Evolutionary conservation across 768 basidiomycete genomes (phyloP).

Genomic region (Cystobasidium onofrii): DNA sequence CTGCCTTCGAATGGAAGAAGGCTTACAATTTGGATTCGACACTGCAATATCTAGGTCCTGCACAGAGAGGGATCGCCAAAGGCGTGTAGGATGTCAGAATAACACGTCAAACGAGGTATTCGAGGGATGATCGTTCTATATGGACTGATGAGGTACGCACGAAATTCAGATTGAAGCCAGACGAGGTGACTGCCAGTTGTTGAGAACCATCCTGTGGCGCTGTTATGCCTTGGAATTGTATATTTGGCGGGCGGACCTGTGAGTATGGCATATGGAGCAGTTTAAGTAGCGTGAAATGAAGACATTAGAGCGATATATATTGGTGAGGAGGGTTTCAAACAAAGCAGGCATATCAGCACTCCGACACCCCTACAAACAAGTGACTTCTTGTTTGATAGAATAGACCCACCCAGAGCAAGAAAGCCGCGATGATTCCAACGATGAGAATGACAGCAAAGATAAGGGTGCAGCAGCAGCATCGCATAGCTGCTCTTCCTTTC

Average conservation of each 20-base stretch:
- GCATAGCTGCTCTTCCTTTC: slow-evolving; percentile 5
- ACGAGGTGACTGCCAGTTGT: slow-evolving; percentile 23
- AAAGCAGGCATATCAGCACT: background rate
- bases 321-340: no score
- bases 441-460: slow-evolving; percentile 40
- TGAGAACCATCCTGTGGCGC: slow-evolving; percentile 34
- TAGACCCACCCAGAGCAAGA: slow-evolving; percentile 40
- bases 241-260: slow-evolving; percentile 42
- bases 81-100: background rate
- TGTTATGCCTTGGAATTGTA: slow-evolving; percentile 40
- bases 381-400: no score
- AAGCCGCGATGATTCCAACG: slow-evolving; percentile 39
- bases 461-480: slow-evolving; percentile 41
- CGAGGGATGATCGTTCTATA: background rate
- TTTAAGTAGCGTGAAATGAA: no score
- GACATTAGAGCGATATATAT: no score
- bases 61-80: no score
- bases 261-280: background rate
- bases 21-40: slow-evolving; percentile 42
- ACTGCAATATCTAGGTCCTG: slow-evolving; percentile 37
- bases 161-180: slow-evolving; percentile 40
- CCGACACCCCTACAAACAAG: background rate
- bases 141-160: background rate
- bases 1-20: no score
- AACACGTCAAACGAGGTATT: background rate